Evolutionary conservation across 495 filamentous ascomycete genomes (phyloP), one percentile per base, ranked within the genome.

Genomic region (Podospora tetraspora): DNA sequence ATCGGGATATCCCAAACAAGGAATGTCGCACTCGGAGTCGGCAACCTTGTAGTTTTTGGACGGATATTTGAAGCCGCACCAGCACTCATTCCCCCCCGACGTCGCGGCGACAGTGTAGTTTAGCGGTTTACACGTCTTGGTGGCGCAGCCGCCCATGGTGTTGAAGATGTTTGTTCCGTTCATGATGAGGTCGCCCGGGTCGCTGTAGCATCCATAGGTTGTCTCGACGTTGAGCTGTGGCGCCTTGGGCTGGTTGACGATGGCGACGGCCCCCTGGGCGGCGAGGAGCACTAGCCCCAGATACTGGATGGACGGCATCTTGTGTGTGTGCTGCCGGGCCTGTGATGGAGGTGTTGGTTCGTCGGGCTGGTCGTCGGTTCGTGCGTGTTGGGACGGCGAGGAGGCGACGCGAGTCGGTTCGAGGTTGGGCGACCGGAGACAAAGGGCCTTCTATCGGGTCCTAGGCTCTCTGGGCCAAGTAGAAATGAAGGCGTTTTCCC

Each of bases 51-150:
- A 76, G 6, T 69, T 64, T 19, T 78, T 70, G 22, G 85, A 80
- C 9, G 90, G 90, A 37, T 90, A 77, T 43, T 74, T 73, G 52
- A 84, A 72, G 52, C 90, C 91, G 72, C 90, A 93, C 64, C 74
- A 90, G 75, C 90, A 93, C 62, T 76, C 57, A 27, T 73, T 69
- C 19, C 73, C 71, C 21, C 68, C 64, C 19, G 19, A 69, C 3
- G 67, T 69, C 3, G 70, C 75, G 2, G 64, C 69, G 1, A 74
- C 72, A 0, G 56, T 24, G n/a, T 70, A 71, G 1, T 72, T 71
- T 1, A 58, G 0, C 0, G 3, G 0, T 0, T 16, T n/a, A 65
- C 78, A 80, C 4, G 59, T 67, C 0, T 66, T 8, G 0, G 57
- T 4, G 2, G 66, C 72, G 57, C 77, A 79, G 12, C 3, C 2